Base-by-base conservation (phyloP, 495 filamentous ascomycete species). In the Aspergillus ostianus region DNA sequence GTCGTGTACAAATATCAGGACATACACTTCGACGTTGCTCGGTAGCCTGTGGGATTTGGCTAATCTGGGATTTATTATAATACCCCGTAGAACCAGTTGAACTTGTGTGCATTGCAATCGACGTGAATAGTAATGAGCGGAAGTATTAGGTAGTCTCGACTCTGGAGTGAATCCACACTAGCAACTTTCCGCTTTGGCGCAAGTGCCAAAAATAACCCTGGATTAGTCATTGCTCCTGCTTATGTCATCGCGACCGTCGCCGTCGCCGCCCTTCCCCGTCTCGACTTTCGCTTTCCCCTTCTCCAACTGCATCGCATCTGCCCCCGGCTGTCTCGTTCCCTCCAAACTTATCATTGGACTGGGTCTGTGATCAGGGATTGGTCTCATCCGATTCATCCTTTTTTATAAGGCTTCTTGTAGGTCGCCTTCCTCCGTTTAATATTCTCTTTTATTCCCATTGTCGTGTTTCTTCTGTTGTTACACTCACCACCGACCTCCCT, bases 341-440 rank as follows among this genome's bases (percentile, higher is more conserved):
- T 65, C 60, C 29, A 60, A 30, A 26, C 23, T 30, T 30, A 21
- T 67, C 58, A 56, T 64, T 58, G 54, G 59, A 62, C 56, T 41
- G 36, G 36, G 36, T 41, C 36, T 13, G 50, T 60, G 19, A 44
- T 56, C 19, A 26, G 60, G 60, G 63, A 60, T 58, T 56, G 50
- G 49, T 59, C 51, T 32, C 51, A 17, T 29, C 46, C 58, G 55
- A 53, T 51, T 66, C 64, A 66, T 68, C 59, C 58, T 59, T 59
- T 58, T 61, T 64, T 58, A 47, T 56, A 68, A 69, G 76, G 76
- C 73, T 76, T 78, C 73, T 78, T 77, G 76, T 78, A 78, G 76
- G 76, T 79, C 62, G 73, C 74, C 72, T 76, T 60, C 64, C 69
- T 71, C 23, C 64, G 58, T 41, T 41, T 41, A 41, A 6, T 41